Conservation (phyloP, 192 early-diverging fungal genomes). For the Umbelopsis ramanniana region DNA sequence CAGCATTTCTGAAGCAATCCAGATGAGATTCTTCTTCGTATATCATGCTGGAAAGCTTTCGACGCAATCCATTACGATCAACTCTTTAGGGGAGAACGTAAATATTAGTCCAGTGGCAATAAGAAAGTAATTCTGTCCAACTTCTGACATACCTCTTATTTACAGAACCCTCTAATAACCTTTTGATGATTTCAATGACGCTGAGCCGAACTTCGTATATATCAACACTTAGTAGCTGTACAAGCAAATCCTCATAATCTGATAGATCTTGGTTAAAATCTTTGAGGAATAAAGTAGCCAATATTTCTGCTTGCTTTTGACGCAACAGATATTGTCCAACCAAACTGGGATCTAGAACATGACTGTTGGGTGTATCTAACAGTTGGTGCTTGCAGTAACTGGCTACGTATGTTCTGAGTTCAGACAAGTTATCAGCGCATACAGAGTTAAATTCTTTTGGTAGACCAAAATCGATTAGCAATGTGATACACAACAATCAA, state of each 20-base stretch:
- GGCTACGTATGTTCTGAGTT: neutral
- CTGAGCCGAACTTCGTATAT: slow-evolving; percentile 72
- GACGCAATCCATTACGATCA: slow-evolving; percentile 32
- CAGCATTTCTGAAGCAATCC: slow-evolving; percentile 50
- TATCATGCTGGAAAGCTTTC: slow-evolving; percentile 42
- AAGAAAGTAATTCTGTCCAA: neutral
- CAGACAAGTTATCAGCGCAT: neutral
- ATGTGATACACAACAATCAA: neutral
- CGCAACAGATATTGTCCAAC: slow-evolving; percentile 49
- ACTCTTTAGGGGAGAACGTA: neutral
- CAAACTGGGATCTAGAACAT: neutral
- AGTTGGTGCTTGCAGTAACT: slow-evolving; percentile 5
- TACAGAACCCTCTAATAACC: slow-evolving; percentile 1
- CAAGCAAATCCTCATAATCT: slow-evolving; percentile 24
- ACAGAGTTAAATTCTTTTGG: neutral
- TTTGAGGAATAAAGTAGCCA: slow-evolving; percentile 6
- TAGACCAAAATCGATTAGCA: neutral
- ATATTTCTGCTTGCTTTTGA: slow-evolving; percentile 40
- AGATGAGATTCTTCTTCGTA: slow-evolving; percentile 49
- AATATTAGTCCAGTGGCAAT: neutral
- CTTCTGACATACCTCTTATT: neutral
- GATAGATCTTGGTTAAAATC: neutral
- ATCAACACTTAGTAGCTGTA: slow-evolving; percentile 48
- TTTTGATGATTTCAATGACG: slow-evolving; percentile 49
- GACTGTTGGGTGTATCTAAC: neutral